Evolutionary conservation across 225 moss, liverwort and hornwort species (phyloP).

Genomic region (Pseudoscleropodium purum): DNA sequence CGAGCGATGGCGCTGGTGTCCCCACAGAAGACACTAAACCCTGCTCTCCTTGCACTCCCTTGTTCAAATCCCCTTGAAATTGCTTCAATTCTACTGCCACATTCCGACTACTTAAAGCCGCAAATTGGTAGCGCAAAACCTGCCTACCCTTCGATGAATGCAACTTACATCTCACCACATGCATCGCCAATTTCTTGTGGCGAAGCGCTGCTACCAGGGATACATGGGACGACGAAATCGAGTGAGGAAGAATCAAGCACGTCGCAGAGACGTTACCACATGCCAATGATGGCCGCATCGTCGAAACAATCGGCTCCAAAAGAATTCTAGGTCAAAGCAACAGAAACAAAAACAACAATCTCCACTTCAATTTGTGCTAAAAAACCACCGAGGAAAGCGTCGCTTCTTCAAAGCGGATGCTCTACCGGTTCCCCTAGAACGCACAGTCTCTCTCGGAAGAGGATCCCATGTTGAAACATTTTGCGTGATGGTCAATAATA

Average conservation of each 20-base stretch:
- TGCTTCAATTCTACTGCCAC: background rate
- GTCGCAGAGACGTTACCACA: background rate
- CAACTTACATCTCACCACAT: background rate
- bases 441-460: background rate
- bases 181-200: background rate
- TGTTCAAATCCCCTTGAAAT: background rate
- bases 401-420: background rate
- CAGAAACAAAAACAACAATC: background rate
- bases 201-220: background rate
- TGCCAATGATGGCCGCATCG: conserved; percentile 1
- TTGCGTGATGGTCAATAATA: background rate
- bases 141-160: background rate
- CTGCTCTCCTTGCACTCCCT: conserved; percentile 1
- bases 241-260: background rate
- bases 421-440: background rate
- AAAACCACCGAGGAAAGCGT: background rate
- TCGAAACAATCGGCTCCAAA: background rate
- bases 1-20: background rate
- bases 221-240: background rate
- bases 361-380: background rate
- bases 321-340: background rate
- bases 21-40: conserved; percentile 23
- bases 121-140: background rate
- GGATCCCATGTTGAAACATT: background rate
- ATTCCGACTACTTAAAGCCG: background rate